These are phyloP conservation scores for Flaveria ramosissima DNA, from an alignment of 129 eudicot species.

Conservation along the genomic window DNA sequence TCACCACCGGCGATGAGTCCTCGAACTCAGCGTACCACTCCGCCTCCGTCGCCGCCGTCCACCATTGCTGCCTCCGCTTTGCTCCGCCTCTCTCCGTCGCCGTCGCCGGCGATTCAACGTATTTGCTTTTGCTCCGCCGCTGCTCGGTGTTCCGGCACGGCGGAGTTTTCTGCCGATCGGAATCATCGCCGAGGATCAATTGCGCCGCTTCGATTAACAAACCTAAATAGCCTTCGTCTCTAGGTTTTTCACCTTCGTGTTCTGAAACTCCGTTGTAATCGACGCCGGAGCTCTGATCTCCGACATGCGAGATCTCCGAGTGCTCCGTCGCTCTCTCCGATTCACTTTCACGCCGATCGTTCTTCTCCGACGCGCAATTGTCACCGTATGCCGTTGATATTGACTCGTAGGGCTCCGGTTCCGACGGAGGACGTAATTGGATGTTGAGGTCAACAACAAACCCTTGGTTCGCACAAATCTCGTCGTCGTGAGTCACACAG, in stretches of 20 bases:
- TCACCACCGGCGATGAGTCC: conserved; percentile 53
- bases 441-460: conserved; percentile 37
- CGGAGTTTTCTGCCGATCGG: conserved; percentile 7
- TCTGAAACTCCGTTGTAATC: conserved; percentile 24
- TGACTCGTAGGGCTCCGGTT: conserved; percentile 1
- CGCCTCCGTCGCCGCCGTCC: conserved; percentile 41
- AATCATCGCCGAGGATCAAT: conserved; percentile 44
- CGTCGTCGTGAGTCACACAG: neutral
- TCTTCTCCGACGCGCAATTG: conserved; percentile 4
- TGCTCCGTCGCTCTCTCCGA: conserved; percentile 35
- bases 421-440: conserved; percentile 24
- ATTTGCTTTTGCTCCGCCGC: neutral
- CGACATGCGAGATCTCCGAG: conserved; percentile 40
- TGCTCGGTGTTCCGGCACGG: neutral
- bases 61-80: conserved; percentile 30
- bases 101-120: neutral
- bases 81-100: conserved; percentile 13
- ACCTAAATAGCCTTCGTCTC: conserved; percentile 37
- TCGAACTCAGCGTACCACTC: conserved; percentile 39
- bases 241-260: conserved; percentile 11
- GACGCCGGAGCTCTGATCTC: conserved; percentile 35
- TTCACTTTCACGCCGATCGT: neutral
- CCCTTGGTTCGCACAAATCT: conserved; percentile 16
- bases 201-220: conserved; percentile 57
- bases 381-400: neutral